Base-by-base conservation (phyloP, 768 basidiomycete species). In the Hydnum rufescens region DNA sequence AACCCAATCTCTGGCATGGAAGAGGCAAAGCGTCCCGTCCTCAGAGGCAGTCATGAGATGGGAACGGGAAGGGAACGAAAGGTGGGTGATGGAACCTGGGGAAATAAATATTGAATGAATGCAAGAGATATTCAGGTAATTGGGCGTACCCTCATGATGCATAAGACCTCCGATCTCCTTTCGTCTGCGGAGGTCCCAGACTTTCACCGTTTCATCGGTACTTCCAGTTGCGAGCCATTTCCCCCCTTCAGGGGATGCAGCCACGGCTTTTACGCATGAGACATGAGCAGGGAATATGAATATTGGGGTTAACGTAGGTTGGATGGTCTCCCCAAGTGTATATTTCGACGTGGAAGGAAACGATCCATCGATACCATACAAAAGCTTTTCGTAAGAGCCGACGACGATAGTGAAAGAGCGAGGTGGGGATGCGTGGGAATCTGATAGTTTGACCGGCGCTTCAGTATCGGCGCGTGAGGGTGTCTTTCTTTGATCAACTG, bases 241-340 rank as follows among this genome's bases (percentile, higher is more conserved):
- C 1, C 89, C 89, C 30, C 90, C 89, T 2, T 75, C 66, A 2
- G 89, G 89, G 0, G 84, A 84, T 0, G 86, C 83, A 2, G 89
- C 82, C 29, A 92, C 82, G 6, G 87, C 76, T 62, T 92, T 90
- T 55, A 99, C 81, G 60, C 78, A 89, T 2, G 86, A 88, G 42
- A 93, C 77, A 63, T 99, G 95, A 0, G 95, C 95, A 28, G 95
- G 92, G 67, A 99, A 99, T 57, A 89, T 86, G 66, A 99, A 99
- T 42, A 85, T 73, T 0, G 95, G 89, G 52, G 77, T 76, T 28
- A 93, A 61, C 70, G 68, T 49, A n/a, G n/a, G n/a, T n/a, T n/a
- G n/a, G n/a, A n/a, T n/a, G 61, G 59, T 22, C 22, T 39, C 36
- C 13, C 36, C 36, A 47, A 47, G 56, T 65, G 64, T 31, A 39